A percentile compares a stretch with the other conserved stretches of the same genome.
Evolutionary conservation across 2,329 filamentous ascomycete genomes (phyloP).

Genomic region (Apiospora aurea): DNA sequence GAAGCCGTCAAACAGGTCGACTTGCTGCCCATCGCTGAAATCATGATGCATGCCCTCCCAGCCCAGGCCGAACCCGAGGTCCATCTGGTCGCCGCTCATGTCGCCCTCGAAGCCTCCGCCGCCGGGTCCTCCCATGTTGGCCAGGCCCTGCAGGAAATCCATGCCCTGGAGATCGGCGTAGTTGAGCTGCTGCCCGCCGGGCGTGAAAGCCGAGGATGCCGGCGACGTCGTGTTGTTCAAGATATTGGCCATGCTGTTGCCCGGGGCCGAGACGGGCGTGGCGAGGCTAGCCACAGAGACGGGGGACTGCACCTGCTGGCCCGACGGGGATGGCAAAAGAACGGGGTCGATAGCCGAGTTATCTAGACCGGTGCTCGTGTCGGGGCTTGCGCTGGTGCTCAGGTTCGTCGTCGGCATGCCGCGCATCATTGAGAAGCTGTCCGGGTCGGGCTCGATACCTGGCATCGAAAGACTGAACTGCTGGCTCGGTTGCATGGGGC

Average conservation of each 20-base stretch:
- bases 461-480: slow-evolving; percentile 41
- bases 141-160: slow-evolving; percentile 61
- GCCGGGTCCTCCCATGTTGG: slow-evolving; percentile 36
- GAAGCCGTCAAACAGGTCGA: slow-evolving; percentile 76
- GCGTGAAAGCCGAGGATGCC: slow-evolving; percentile 41
- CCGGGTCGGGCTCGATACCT: slow-evolving; percentile 47
- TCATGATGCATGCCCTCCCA: slow-evolving; percentile 70
- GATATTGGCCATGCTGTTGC: slow-evolving; percentile 29
- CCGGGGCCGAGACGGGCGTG: slow-evolving; percentile 38
- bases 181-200: slow-evolving; percentile 38
- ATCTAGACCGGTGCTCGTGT: slow-evolving; percentile 43
- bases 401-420: slow-evolving; percentile 49
- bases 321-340: slow-evolving; percentile 54
- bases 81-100: slow-evolving; percentile 57
- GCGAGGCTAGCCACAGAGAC: slow-evolving; percentile 43
- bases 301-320: slow-evolving; percentile 45
- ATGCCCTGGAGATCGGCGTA: slow-evolving; percentile 60
- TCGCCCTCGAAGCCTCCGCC: slow-evolving; percentile 30
- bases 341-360: slow-evolving; percentile 51
- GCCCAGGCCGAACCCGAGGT: slow-evolving; percentile 72
- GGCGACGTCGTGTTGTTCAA: slow-evolving; percentile 36
- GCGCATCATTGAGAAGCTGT: slow-evolving; percentile 48
- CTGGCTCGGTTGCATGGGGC: slow-evolving; percentile 34
- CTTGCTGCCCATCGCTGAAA: slow-evolving; percentile 64
- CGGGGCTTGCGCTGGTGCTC: slow-evolving; percentile 43